These are phyloP conservation scores for Cinnamomum chago DNA, from an alignment of 164 flowering plant genomes.

Conservation along the genomic window DNA sequence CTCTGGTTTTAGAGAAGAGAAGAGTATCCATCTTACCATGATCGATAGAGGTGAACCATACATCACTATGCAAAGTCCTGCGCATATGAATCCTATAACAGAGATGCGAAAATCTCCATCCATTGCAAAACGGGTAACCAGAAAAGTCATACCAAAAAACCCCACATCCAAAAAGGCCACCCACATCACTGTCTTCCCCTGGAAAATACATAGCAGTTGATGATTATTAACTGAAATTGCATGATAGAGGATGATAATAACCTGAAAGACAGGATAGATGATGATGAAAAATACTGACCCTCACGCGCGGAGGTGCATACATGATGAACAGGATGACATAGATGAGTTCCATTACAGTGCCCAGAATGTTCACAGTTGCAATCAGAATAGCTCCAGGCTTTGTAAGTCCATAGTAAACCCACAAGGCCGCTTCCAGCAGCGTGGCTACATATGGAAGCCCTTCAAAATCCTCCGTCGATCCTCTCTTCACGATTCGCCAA, in stretches of 20 bases:
- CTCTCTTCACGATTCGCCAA: conserved; percentile 47
- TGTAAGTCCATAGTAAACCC: conserved; percentile 75
- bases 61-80: conserved; percentile 56
- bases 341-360: conserved; percentile 42
- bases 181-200: conserved; percentile 39
- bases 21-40: conserved; percentile 30
- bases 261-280: neutral
- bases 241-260: neutral
- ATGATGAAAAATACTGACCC: conserved; percentile 19
- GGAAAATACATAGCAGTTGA: conserved; percentile 13
- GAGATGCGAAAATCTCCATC: conserved; percentile 34
- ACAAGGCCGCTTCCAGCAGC: conserved; percentile 53
- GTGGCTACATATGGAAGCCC: conserved; percentile 60
- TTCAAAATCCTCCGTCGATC: conserved; percentile 61
- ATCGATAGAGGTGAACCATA: conserved; percentile 56
- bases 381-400: conserved; percentile 65
- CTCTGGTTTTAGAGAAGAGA: no score
- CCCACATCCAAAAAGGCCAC: conserved; percentile 41
- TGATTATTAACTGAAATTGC: neutral
- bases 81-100: conserved; percentile 50
- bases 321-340: conserved; percentile 60
- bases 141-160: conserved; percentile 41
- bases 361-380: conserved; percentile 58
- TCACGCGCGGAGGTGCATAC: conserved; percentile 49
- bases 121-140: conserved; percentile 36